These are phyloP conservation scores for Actinomortierella wolfii DNA, from an alignment of 371 early-diverging fungal species.

Conservation along the genomic window DNA sequence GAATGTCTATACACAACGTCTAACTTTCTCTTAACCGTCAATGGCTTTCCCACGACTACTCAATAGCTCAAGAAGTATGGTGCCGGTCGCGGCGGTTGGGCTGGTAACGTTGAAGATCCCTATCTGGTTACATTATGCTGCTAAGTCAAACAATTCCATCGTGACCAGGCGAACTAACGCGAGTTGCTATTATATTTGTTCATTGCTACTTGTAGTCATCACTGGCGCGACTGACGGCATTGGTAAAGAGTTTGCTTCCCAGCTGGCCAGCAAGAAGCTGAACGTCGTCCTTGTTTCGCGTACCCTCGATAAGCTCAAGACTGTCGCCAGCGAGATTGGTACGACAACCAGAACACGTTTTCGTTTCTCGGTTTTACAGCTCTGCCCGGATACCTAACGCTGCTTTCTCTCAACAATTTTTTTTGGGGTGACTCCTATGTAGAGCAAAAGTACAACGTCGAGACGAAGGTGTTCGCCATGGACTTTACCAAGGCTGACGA, in stretches of 20 bases:
- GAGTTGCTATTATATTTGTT: background rate
- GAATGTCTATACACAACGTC: no score
- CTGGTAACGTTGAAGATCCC: constrained; percentile 56
- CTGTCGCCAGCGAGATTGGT: constrained; percentile 75
- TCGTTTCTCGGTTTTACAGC: background rate
- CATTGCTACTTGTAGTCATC: constrained; percentile 62
- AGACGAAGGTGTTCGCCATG: constrained; percentile 77
- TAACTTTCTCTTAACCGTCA: no score
- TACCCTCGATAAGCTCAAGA: constrained; percentile 83
- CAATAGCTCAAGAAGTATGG: constrained; percentile 78
- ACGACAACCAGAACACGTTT: constrained; percentile 18
- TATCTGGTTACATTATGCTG: background rate
- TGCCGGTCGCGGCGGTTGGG: constrained; percentile 85
- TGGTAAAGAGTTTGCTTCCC: constrained; percentile 92
- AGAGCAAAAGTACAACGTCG: constrained; percentile 61
- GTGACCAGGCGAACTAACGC: background rate
- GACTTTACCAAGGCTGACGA: constrained; percentile 78
- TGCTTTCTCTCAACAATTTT: no score
- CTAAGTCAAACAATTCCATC: no score
- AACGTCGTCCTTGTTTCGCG: constrained; percentile 92
- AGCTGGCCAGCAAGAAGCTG: constrained; percentile 85
- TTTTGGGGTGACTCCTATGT: no score
- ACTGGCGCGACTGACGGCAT: constrained; percentile 99
- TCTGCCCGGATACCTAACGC: background rate
- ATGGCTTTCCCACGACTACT: no score